Evolutionary conservation across 2,329 filamentous ascomycete genomes (phyloP).

Genomic region (Microascus cirrosus): DNA sequence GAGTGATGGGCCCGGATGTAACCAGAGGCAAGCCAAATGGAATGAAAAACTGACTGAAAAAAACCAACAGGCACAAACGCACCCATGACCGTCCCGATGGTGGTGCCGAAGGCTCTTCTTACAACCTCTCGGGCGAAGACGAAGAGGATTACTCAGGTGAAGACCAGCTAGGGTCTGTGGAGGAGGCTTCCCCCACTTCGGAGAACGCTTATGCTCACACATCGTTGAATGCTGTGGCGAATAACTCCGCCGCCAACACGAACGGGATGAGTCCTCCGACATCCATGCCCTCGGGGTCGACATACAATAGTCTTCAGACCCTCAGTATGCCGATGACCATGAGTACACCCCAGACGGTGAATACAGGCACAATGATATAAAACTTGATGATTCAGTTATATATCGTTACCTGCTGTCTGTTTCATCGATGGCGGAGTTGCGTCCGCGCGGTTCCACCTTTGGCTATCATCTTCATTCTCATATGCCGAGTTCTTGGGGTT

Average conservation of each 20-base stretch:
- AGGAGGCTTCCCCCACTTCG: slow-evolving; percentile 66
- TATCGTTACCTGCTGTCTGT: not conserved
- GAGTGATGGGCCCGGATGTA: not conserved
- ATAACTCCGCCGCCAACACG: slow-evolving; percentile 8
- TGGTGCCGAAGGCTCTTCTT: slow-evolving; percentile 33
- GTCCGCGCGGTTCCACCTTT: too few relatives aligned
- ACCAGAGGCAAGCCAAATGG: not conserved
- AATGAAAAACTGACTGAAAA: not conserved
- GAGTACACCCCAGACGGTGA: slow-evolving; percentile 38
- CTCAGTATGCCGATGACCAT: slow-evolving; percentile 56
- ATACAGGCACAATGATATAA: slow-evolving; percentile 34
- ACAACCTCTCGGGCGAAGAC: slow-evolving; percentile 68
- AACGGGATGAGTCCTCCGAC: not conserved
- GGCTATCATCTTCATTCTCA: slow-evolving; percentile 6
- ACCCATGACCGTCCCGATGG: slow-evolving; percentile 56
- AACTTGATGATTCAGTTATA: not conserved
- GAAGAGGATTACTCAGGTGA: slow-evolving; percentile 76
- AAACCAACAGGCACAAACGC: slow-evolving; percentile 63
- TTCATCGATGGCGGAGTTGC: not conserved
- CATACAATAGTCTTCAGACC: slow-evolving; percentile 48
- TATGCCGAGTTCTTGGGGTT: slow-evolving; percentile 2
- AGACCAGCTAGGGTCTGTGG: slow-evolving; percentile 70
- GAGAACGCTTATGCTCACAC: slow-evolving; percentile 50
- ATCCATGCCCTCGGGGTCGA: slow-evolving; percentile 18
- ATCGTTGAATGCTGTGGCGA: slow-evolving; percentile 32